Evolutionary conservation across 306 rosid genomes (phyloP).

Genomic region (Dalbergia oliveri): DNA sequence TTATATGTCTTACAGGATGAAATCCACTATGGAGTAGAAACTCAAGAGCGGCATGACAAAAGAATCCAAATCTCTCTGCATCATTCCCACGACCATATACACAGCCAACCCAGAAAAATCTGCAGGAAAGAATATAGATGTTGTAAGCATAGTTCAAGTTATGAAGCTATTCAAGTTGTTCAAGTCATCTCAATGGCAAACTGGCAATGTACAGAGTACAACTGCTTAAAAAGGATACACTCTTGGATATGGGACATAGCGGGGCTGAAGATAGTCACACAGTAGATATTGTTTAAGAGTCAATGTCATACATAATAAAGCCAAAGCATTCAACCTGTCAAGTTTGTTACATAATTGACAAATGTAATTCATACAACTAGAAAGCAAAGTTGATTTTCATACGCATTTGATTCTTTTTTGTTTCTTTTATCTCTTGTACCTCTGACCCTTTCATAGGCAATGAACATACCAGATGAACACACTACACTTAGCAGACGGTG

Average conservation of each 20-base stretch:
- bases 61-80: conserved; percentile 90
- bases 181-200: conserved; percentile 23
- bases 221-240: conserved; percentile 21
- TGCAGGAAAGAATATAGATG: conserved; percentile 53
- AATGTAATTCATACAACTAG: conserved; percentile 3
- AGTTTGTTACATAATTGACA: neutral
- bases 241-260: neutral
- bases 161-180: conserved; percentile 36
- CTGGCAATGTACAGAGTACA: conserved; percentile 4
- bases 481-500: conserved; percentile 5
- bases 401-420: neutral
- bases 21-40: conserved; percentile 84
- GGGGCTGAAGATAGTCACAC: conserved; percentile 12
- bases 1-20: conserved; percentile 81
- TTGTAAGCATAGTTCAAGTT: conserved; percentile 32
- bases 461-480: conserved; percentile 8
- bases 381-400: neutral
- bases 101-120: conserved; percentile 73
- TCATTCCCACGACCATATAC: conserved; percentile 92
- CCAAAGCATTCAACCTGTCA: conserved; percentile 13
- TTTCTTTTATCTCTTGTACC: neutral
- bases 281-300: conserved; percentile 3
- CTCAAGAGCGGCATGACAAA: conserved; percentile 96
- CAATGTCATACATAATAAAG: conserved; percentile 13
- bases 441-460: conserved; percentile 12